Percentiles rank a stretch among this genome's conserved stretches.
phyloP scores from a whole-genome alignment of 768 basidiomycete species.

The Trametes villosa region DNA sequence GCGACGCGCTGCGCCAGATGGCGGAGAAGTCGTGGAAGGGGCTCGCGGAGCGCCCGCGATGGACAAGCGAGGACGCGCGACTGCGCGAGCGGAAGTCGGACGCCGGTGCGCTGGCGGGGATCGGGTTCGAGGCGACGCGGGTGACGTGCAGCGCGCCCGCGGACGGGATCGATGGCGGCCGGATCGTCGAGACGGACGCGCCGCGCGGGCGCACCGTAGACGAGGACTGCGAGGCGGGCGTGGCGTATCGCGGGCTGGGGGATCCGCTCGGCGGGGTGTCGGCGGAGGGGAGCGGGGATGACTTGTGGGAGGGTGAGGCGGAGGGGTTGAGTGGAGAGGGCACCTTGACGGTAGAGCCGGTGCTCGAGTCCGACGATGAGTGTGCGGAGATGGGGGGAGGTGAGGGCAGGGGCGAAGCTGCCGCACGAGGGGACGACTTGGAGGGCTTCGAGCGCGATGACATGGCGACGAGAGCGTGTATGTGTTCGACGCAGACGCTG shows the following conservation, averaged over 20 bases:
- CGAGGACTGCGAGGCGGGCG: constrained; percentile 7
- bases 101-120: constrained; percentile 8
- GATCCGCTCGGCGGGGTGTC: background rate
- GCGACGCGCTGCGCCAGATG: constrained; percentile 15
- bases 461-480: no score
- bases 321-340: constrained; percentile 13
- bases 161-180: constrained; percentile 23
- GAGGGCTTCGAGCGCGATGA: background rate
- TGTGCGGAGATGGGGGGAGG: constrained; percentile 3
- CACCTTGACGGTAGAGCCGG: constrained; percentile 3
- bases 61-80: constrained; percentile 18
- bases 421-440: background rate
- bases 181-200: constrained; percentile 28
- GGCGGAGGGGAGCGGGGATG: background rate
- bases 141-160: constrained; percentile 8
- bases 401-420: background rate
- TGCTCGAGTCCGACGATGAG: constrained; percentile 6
- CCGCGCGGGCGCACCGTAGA: constrained; percentile 16
- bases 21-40: constrained; percentile 25
- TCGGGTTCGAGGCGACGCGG: constrained; percentile 19
- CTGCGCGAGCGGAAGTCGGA: constrained; percentile 19
- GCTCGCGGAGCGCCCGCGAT: constrained; percentile 18
- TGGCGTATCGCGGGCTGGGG: constrained; percentile 1
- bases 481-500: background rate
- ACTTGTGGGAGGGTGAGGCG: background rate